These are phyloP conservation scores for Oxyria digyna DNA, from an alignment of 148 eudicot genomes.

Conservation along the genomic window DNA sequence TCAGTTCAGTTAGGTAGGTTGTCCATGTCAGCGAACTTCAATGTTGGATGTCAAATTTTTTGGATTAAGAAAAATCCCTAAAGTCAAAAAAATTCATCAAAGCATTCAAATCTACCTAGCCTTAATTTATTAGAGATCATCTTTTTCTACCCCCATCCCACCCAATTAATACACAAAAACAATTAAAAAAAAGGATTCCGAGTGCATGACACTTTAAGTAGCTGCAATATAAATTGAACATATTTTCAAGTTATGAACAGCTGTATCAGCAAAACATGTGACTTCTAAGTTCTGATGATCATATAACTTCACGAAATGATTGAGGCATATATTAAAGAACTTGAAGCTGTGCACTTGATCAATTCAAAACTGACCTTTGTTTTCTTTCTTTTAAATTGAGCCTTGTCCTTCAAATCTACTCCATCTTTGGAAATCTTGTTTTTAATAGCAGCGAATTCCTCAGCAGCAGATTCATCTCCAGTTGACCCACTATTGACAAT, in stretches of 20 bases:
- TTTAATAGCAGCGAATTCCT: conserved; percentile 11
- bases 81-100: background rate
- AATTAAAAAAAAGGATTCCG: background rate
- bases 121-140: background rate
- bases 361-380: conserved; percentile 37
- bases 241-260: background rate
- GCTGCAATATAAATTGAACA: background rate
- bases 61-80: background rate
- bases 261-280: background rate
- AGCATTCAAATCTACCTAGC: background rate
- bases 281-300: background rate
- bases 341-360: too few species aligned
- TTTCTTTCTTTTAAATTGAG: conserved; percentile 66
- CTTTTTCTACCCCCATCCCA: background rate
- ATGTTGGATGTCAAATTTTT: background rate
- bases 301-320: background rate
- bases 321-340: too few species aligned
- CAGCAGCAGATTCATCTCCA: conserved; percentile 14
- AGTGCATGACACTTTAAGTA: background rate
- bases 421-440: conserved; percentile 21
- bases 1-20: too few species aligned
- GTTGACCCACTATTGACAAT: conserved; percentile 20
- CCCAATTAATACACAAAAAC: background rate
- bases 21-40: background rate
- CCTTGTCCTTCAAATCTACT: conserved; percentile 30